Evolutionary conservation across 805 yeast species (phyloP), one percentile per base, ranked within the genome.

Genomic region (Wickerhamomyces ciferrii): DNA sequence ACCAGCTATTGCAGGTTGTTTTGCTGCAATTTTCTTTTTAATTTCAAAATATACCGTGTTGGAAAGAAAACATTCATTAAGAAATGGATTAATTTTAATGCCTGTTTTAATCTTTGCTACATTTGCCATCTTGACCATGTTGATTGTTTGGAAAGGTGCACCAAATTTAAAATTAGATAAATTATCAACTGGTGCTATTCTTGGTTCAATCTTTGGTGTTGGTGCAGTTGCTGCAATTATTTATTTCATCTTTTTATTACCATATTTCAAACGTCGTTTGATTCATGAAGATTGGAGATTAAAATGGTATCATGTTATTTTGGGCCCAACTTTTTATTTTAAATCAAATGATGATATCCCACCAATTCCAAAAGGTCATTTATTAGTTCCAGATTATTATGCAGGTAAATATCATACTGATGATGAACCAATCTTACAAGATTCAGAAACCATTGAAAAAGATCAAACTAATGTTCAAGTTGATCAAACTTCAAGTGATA

Each of bases 141-240:
- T 84, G 64, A 80, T 85, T 60, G 87, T 82, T 35, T 83, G 87
- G 87, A 84, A 85, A 62, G 91, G 90, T 56, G 83, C 91, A 46
- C 89, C 91, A 56, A 74, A 75, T 52, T 73, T 84, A 55, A 67
- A 78, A 24, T 70, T 85, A 57, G 70, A 78, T 52, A 59, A 78
- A 8, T 69, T 84, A 44, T 68, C 82, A 1, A 56, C 70, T 5
- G 76, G 76, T 27, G 74, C 83, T 11, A 76, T 76, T 38, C 71
- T 67, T 41, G 86, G 81, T 10, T 70, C 87, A 27, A 77, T 83
- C 50, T 65, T 84, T 45, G 87, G 89, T 46, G 83, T 78, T 45
- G 89, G 80, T 51, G 81, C 65, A 34, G 83, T 73, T 50, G 84
- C 86, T 8, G 53, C 72, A 14, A 37, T 65, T 1, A 43, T 84